Base-by-base conservation (phyloP, 257 asterid genomes). In the Agastache rugosa region DNA sequence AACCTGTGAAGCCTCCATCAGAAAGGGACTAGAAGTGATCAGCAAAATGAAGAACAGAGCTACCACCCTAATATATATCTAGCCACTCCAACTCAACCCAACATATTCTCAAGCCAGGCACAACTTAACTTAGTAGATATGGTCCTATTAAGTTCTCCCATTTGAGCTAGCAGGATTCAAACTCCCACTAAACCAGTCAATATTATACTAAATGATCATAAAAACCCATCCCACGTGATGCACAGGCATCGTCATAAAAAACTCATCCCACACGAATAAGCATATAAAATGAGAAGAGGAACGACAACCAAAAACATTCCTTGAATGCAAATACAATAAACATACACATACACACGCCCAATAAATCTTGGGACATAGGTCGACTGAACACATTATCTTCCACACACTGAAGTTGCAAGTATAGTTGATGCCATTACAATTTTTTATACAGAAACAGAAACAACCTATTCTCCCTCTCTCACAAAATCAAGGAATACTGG, bases 1-100 rank as follows among this genome's bases (percentile, higher is more conserved):
- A 75, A 82, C 80, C 86, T 75, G 80, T 63, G 64, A 70, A 77
- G 42, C 74, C 59, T 47, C 56, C 81, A 67, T 29, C 23, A 39
- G 19, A 70, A 70, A 29, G 58, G 54, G 72, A 68, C 67, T 75
- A 25, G 22, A 69, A 53, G 8, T 53, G 55, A 78, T 63, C 70
- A 63, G 35, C 39, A 19, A 72, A 34, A 51, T 11, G 39, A 72
- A 75, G 55, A 71, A 70, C 45, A 22, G 41, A 35, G 51, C 8
- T 3, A 1, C 35, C 56, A 54, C 14, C 35, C 54, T 45, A 19
- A 58, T 55, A 17, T 64, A 11, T 37, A 59, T 16, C 34, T 51
- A 74, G 45, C 56, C 16, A 8, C 34, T 17, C 71, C 8, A 58
- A 47, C 41, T 56, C 41, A 75, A 41, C 39, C 54, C 58, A 34